These are phyloP conservation scores for Aphanomyces cochlioides DNA, from an alignment of 352 stramenopile genomes.

Conservation along the genomic window DNA sequence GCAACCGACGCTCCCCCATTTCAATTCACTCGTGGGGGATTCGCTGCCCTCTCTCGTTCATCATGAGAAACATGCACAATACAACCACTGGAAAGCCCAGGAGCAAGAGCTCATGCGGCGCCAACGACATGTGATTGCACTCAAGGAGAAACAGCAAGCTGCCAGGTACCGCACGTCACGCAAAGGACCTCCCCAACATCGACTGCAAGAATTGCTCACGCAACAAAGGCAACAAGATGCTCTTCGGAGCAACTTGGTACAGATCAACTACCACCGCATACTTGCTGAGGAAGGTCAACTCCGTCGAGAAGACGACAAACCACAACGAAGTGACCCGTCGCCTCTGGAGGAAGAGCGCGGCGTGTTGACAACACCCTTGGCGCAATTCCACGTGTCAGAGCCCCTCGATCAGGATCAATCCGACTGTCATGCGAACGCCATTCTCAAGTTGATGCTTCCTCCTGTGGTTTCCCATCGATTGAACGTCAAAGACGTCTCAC, in stretches of 20 bases:
- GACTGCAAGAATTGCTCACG: slow-evolving; percentile 26
- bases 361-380: not conserved
- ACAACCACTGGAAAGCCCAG: slow-evolving; percentile 13
- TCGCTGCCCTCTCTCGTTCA: not conserved
- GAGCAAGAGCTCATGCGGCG: slow-evolving; percentile 30
- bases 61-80: slow-evolving; percentile 12
- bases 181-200: slow-evolving; percentile 10
- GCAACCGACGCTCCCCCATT: not conserved
- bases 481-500: slow-evolving; percentile 71
- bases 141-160: slow-evolving; percentile 26
- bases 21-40: not conserved
- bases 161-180: not conserved
- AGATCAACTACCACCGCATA: slow-evolving; percentile 28
- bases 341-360: not conserved
- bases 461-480: slow-evolving; percentile 36
- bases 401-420: not conserved
- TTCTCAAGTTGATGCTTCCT: slow-evolving; percentile 48
- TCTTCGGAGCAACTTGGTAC: slow-evolving; percentile 13
- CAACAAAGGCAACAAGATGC: slow-evolving; percentile 10
- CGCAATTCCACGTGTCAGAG: not conserved
- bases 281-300: slow-evolving; percentile 21
- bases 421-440: not conserved
- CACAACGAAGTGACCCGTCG: no score
- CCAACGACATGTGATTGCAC: slow-evolving; percentile 17
- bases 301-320: not conserved